Base-by-base conservation (phyloP, 306 rosid genomes). In the Prunus salicina region DNA sequence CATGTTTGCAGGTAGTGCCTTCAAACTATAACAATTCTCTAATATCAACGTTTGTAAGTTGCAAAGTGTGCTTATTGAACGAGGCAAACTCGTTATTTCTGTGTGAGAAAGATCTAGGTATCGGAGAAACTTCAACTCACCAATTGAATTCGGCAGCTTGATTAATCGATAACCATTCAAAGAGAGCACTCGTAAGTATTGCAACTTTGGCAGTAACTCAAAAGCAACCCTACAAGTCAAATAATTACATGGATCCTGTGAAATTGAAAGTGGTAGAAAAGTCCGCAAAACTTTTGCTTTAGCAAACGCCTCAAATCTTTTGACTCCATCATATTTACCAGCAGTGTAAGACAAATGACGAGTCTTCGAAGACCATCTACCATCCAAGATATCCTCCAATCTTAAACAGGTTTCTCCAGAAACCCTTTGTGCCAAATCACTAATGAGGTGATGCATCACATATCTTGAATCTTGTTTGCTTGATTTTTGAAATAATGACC, bases 361-460 rank as follows among this genome's bases (percentile, higher is more conserved):
- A 8, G 66, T 14, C 22, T 51, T 81, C 8, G 13, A 12, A 34
- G n/a, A 38, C 46, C 73, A 24, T 2, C 19, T 25, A 14, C 34
- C 41, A 1, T 34, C 16, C 19, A 8, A 8, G 67, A 15, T 47
- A 41, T 41, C 55, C 28, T 79, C 56, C 4, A 18, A 8, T 43
- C 41, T 22, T 3, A 27, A 20, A 46, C 63, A 80, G 43, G 80
- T 57, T 14, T 77, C 74, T 61, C 71, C 64, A 0, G 63, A 74
- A 69, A 62, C 24, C 14, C 0, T 49, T n/a, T 10, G 28, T 0
- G 79, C 82, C 14, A 74, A 34, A 32, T 74, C 72, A 24, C 75
- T 64, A 2, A 82, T 25, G 12, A 82, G 75, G n/a, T 82, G 80
- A 47, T 82, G 82, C 74, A 80, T 71, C 11, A 45, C 71, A 75